These are phyloP conservation scores for Sclerotinia trifoliorum DNA, from an alignment of 2,329 filamentous ascomycete species.

Conservation along the genomic window DNA sequence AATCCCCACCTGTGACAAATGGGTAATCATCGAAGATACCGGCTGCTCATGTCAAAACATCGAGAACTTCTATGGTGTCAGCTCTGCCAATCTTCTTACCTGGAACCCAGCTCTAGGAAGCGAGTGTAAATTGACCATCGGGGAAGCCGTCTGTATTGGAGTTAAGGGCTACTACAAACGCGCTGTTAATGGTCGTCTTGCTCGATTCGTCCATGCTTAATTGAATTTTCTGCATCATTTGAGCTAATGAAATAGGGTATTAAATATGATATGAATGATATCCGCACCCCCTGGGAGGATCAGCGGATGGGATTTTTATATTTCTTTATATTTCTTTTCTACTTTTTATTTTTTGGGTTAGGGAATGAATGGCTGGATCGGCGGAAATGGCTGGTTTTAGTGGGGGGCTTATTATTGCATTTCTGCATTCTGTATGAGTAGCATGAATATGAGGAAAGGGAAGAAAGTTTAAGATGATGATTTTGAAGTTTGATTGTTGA, in stretches of 20 bases:
- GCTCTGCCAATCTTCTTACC: conserved; percentile 30
- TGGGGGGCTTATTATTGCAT: conserved; percentile 2
- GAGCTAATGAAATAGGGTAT: too few relatives aligned
- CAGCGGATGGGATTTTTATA: not conserved
- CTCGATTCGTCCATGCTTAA: conserved; percentile 14
- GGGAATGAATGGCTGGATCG: not conserved
- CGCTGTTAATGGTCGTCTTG: conserved; percentile 7
- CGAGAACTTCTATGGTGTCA: conserved; percentile 29
- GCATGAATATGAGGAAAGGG: not conserved
- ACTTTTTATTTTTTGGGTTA: not conserved
- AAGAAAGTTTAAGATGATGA: not conserved
- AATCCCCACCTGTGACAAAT: conserved; percentile 36
- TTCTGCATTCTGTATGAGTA: conserved; percentile 11
- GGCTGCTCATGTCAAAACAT: conserved; percentile 22
- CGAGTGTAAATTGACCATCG: conserved; percentile 36
- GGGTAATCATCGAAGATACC: conserved; percentile 21
- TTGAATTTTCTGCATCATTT: not conserved
- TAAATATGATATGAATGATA: conserved; percentile 8
- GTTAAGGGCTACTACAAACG: conserved; percentile 11
- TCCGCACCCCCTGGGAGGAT: not conserved
- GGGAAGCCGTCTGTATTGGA: conserved; percentile 35
- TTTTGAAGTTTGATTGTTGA: not conserved
- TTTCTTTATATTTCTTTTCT: not conserved
- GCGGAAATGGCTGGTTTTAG: not conserved
- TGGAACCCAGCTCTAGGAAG: conserved; percentile 40